These are phyloP conservation scores for Cryptococcus sp. DNA, from an alignment of 1,284 basidiomycete genomes.

Conservation along the genomic window DNA sequence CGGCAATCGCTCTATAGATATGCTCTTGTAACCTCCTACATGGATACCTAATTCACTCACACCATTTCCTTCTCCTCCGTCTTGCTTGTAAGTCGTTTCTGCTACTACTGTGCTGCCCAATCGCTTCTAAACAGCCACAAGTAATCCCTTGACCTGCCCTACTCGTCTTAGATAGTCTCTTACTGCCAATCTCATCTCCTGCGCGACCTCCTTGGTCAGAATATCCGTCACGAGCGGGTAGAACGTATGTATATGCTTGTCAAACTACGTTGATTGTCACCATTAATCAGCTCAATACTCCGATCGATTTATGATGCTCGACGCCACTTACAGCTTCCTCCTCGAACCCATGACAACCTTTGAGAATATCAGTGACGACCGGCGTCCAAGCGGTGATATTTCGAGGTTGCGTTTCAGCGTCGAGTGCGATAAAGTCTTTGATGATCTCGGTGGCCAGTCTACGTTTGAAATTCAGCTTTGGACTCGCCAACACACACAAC, in stretches of 20 bases:
- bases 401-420: slow-evolving; percentile 87
- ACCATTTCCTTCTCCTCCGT: too few relatives aligned
- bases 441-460: slow-evolving; percentile 90
- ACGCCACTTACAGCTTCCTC: slow-evolving; percentile 73
- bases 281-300: background rate
- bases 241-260: slow-evolving; percentile 76
- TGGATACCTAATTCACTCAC: too few relatives aligned
- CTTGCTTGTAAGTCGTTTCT: too few relatives aligned
- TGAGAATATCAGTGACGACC: slow-evolving; percentile 89
- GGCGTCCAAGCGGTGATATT: slow-evolving; percentile 98
- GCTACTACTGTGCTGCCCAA: too few relatives aligned
- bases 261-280: slow-evolving; percentile 61
- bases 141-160: slow-evolving; percentile 39
- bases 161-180: slow-evolving; percentile 68
- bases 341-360: slow-evolving; percentile 86
- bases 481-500: background rate
- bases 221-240: slow-evolving; percentile 84
- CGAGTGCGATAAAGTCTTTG: slow-evolving; percentile 86
- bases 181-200: slow-evolving; percentile 75
- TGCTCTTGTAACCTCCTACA: too few relatives aligned
- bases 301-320: background rate
- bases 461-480: background rate
- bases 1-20: too few relatives aligned
- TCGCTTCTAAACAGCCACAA: background rate
- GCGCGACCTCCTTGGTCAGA: slow-evolving; percentile 72